Evolutionary conservation across 192 early-diverging fungal species (phyloP), one percentile per base, ranked within the genome.

Genomic region (Backusella australiensis): DNA sequence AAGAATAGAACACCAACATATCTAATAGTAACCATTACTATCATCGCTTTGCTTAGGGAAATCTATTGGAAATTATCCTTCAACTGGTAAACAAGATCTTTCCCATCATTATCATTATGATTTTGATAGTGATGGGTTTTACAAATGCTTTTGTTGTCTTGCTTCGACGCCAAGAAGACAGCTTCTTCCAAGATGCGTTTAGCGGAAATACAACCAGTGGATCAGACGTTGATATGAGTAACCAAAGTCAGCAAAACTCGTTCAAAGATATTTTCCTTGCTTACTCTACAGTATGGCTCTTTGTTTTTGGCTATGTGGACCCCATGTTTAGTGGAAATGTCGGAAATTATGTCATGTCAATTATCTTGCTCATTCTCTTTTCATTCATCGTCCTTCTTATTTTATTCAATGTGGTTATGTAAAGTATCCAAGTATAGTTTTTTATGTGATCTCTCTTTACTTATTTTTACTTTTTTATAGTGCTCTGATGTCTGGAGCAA

Each of bases 381-480:
- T 67, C 65, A 19, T 49, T 67, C 41, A 67, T 32, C 2, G 41
- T 41, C 4, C 39, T 41, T 6, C 29, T 75, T 41, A 67, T 75
- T 44, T 41, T 75, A 19, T 67, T 75, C 21, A 75, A 75, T n/a
- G 66, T 75, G 39, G 12, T 75, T 14, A 75, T 75, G 73, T 75
- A 75, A 67, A 35, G 15, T 23, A 65, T 74, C 8, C 53, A 59
- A 26, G 9, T 21, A 23, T 59, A 26, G 11, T 26, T 0, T 59
- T 59, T 12, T 26, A 59, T 26, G 4, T 6, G 19, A 3, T 3
- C 53, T 2, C 21, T 26, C 6, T 59, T 59, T 59, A 9, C 53
- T 59, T 59, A 23, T 59, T 59, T 32, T 11, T 59, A 26, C 9
- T 26, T 9, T 32, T 59, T 26, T 59, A 59, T 59, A 59, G 53